Evolutionary conservation across 768 basidiomycete genomes (phyloP), one percentile per base, ranked within the genome.

Genomic region (Rubroboletus pulcherrimus): DNA sequence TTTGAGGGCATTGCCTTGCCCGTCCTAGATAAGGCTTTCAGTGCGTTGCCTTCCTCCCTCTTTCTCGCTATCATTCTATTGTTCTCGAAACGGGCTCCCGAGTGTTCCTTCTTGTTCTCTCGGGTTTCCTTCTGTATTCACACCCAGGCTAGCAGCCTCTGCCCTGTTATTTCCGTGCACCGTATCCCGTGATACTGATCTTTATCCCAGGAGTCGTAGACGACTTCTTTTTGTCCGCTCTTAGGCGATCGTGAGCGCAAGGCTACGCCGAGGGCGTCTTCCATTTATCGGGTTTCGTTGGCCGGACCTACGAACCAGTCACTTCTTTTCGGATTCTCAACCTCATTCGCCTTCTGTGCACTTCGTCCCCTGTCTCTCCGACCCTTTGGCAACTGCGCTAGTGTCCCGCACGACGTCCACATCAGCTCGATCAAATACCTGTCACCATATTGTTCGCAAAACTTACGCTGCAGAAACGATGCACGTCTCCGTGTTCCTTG

Each of bases 401-500:
- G 34, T 30, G 9, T 50, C 41, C 34, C 30, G 17, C 43, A 43
- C 37, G 33, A 34, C 48, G 17, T 44, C 29, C 33, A n/a, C 30
- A 38, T 48, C 30, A 31, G 10, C 37, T 42, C 43, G 33, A 53
- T 63, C 51, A 51, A 35, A 17, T 14, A 2, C 11, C 15, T 40
- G 37, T 30, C 38, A 4, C 26, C 38, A 21, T 49, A 37, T 37
- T 46, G 11, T 35, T 51, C 49, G 15, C 53, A 42, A 50, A 59
- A 19, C 39, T 42, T 19, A 8, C 51, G 31, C 46, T 52, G 40
- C 50, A 21, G 41, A 46, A 46, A 61, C 54, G 53, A 72, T 74
- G 75, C 66, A 53, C 45, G 14, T 62, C 40, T 24, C 66, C 54
- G 51, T 59, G 33, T 62, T 71, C 54, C 58, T 76, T 59, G 52